Base-by-base conservation (phyloP, 768 basidiomycete genomes). In the Tephrocybe sp. region DNA sequence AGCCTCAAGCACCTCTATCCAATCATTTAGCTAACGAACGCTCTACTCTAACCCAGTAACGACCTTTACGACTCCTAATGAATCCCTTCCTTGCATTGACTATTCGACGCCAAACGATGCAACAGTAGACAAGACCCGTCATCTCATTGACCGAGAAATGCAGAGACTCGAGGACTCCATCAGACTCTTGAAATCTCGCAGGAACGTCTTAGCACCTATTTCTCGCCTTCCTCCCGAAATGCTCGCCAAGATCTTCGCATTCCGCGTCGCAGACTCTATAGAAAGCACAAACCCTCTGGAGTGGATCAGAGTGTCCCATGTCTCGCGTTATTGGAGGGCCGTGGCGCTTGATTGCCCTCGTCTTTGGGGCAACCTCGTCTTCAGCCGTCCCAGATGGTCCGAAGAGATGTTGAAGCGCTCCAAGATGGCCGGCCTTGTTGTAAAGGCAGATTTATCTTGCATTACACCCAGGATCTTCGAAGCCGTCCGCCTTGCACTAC, bases 341-440 rank as follows among this genome's bases (percentile, higher is more conserved):
- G 69, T 78, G 3, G 75, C 76, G 4, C 51, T 79, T 12, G 66
- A 58, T 39, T 72, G 67, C 47, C 69, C 76, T 1, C 57, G 48
- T 11, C 66, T 80, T 33, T 81, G 79, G 77, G 67, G 68, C 15
- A 60, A 58, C 39, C 62, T 70, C 20, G 58, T 68, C 2, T 70
- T 75, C 33, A 58, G 55, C 9, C 66, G 64, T 21, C 66, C 63
- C 8, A 56, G 53, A 25, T 75, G 73, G 71, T 69, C 68, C 15
- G 64, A 70, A 47, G 75, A 74, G 57, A 73, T 79, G 67, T 53
- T 80, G 21, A 61, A 58, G 30, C 68, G 78, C 18, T 80, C 79
- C 3, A 78, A 75, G 56, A 69, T 62, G 61, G 69, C 69, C 14
- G 65, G 68, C 26, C 61, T 73, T 20, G 50, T 62, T 38, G 51